Conservation (phyloP, 2,329 filamentous ascomycete species). For the Diaporthe nobilis region DNA sequence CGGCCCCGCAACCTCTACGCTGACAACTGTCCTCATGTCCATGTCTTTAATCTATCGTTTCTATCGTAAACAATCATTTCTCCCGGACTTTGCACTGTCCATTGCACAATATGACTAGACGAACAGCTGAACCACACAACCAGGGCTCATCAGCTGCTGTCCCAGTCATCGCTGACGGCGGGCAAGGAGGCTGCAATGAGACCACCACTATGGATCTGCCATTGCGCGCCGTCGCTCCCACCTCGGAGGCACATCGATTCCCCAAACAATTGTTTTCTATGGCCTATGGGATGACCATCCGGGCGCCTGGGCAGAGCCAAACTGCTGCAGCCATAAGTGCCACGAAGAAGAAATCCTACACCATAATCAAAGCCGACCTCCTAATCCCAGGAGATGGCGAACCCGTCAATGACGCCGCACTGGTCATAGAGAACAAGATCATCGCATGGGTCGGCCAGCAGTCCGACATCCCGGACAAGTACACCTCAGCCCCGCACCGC, state of each 20-base stretch:
- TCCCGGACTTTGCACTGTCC: not conserved
- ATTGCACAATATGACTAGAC: not conserved
- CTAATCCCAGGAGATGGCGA: slow-evolving; percentile 56
- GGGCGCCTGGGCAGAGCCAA: not conserved
- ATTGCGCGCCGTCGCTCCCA: not conserved
- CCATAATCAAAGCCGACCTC: slow-evolving; percentile 52
- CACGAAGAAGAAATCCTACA: slow-evolving; percentile 49
- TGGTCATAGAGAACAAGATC: slow-evolving; percentile 54
- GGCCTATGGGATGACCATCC: slow-evolving; percentile 37
- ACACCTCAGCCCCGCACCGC: slow-evolving; percentile 48
- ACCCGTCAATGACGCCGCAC: slow-evolving; percentile 50
- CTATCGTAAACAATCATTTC: not conserved
- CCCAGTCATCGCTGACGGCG: not conserved
- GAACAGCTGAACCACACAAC: not conserved
- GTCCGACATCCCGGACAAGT: slow-evolving; percentile 48
- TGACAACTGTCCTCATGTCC: not conserved
- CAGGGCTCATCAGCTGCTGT: not conserved
- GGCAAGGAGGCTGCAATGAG: not conserved
- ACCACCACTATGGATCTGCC: slow-evolving; percentile 11
- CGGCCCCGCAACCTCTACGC: not conserved
- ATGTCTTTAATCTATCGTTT: not conserved
- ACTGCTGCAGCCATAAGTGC: slow-evolving; percentile 9
- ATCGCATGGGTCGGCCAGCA: slow-evolving; percentile 56
- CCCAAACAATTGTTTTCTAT: slow-evolving; percentile 38
- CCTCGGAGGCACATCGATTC: not conserved